Evolutionary conservation across 164 flowering plant genomes (phyloP).

Genomic region (Tetrastigma voinierianum): DNA sequence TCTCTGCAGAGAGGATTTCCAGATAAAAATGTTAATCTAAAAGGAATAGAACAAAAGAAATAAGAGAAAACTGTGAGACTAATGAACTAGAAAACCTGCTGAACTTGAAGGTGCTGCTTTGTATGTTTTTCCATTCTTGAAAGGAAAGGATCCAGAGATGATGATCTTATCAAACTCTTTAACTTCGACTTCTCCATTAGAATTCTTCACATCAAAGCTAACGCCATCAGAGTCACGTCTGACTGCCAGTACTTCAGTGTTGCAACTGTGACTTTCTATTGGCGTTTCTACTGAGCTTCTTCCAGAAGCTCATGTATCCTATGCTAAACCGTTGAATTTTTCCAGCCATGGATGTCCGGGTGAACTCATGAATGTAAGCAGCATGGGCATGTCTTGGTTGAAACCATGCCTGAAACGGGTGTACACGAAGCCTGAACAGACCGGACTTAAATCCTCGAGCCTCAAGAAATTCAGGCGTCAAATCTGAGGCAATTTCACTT

Average conservation of each 20-base stretch:
- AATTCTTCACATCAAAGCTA: slow-evolving; percentile 29
- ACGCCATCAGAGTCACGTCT: slow-evolving; percentile 35
- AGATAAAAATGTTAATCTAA: not conserved
- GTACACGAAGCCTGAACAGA: slow-evolving; percentile 80
- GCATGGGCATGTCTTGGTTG: slow-evolving; percentile 84
- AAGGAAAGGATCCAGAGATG: slow-evolving; percentile 66
- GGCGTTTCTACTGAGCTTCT: slow-evolving; percentile 49
- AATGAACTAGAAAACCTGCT: slow-evolving; percentile 22
- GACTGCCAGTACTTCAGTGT: slow-evolving; percentile 54
- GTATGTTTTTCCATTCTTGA: slow-evolving; percentile 54
- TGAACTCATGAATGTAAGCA: slow-evolving; percentile 83
- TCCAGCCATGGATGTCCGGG: slow-evolving; percentile 82
- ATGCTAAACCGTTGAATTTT: slow-evolving; percentile 68
- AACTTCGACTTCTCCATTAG: slow-evolving; percentile 22
- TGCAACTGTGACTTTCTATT: slow-evolving; percentile 39
- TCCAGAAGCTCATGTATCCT: slow-evolving; percentile 68
- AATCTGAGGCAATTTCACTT: slow-evolving; percentile 60
- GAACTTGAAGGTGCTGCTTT: slow-evolving; percentile 33
- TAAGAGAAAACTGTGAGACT: not conserved
- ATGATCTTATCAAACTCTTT: slow-evolving; percentile 68
- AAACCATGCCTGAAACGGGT: slow-evolving; percentile 87
- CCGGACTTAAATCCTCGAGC: slow-evolving; percentile 46
- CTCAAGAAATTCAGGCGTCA: slow-evolving; percentile 55
- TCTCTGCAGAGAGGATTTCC: slow-evolving; percentile 22
- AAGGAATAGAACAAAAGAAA: not conserved